Base-by-base conservation (phyloP, 306 rosid genomes). In the Fragaria ananassa region DNA sequence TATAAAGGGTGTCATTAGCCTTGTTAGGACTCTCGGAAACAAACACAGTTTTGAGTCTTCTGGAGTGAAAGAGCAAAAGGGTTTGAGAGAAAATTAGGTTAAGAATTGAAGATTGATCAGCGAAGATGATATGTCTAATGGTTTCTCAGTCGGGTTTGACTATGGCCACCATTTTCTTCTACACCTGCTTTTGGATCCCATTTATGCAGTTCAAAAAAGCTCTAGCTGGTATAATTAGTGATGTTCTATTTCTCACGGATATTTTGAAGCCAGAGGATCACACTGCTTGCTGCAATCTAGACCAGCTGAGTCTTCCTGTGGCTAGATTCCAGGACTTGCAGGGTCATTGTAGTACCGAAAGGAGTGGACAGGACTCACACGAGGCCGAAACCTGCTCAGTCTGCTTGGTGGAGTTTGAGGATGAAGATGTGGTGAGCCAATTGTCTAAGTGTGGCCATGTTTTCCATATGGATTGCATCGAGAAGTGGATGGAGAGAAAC, bases 351-450 rank as follows among this genome's bases (percentile, higher is more conserved):
- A 47, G 53, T 0, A n/a, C 47, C 5, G 6, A 21, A 35, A 19
- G 34, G 56, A 23, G 62, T 15, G 1, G 75, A 10, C 34, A 31
- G 34, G 34, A 31, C 34, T 31, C 34, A 3, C 44, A 17, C 45
- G 14, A 6, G 29, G 83, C 82, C 0, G 92, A 89, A 47, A 82
- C 70, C 57, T 93, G 98, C 62, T 91, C 97, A 13, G 78, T 93
- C 41, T 93, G 98, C 79, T 85, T 93, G 87, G 80, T 86, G 18
- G 96, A 89, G 77, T 93, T 86, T 73, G 93, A 76, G n/a, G 76
- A 68, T 6, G 89, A 85, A 73, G 92, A 91, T 74, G 67, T 82
- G 75, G 96, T 91, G 74, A 89, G 80, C 76, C 88, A 85, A 53
- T 46, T 93, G 23, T 44, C 68, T 0, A 83, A 67, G 11, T 93